Evolutionary conservation across 495 filamentous ascomycete species (phyloP), one percentile per base, ranked within the genome.

Genomic region (Hypoxylon fragiforme): DNA sequence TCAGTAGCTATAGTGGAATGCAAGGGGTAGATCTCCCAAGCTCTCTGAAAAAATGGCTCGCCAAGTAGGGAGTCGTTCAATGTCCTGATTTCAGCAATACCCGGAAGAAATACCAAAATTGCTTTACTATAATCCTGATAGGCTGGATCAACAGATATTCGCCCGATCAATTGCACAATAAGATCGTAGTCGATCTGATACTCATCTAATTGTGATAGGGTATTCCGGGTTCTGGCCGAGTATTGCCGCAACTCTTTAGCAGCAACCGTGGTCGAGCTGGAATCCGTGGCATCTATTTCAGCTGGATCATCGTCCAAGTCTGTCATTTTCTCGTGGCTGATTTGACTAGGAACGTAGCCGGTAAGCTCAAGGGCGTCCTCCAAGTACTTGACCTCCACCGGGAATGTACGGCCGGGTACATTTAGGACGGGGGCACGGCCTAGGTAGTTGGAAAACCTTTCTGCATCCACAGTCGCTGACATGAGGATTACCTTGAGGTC

Each of bases 1-100:
- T 97, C 94, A 45, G 85, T 95, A n/a, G 92, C 87, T 63, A 98
- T 95, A 1, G 87, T 90, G 1, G 92, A 97, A 69, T 98, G 94
- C 30, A 97, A 78, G 2, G 89, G 85, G 69, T 95, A 88, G 11
- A 97, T 77, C 39, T 87, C 80, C 91, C 91, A 97, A 42, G 67
- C 66, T 3, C 69, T 66, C 13, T 82, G 77, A 69, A 96, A 95
- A 2, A 74, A 71, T 1, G 82, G 81, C 59, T 94, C 84, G 1
- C 85, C 81, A 3, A 85, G 60, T 8, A 98, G 75, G 60, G 92
- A 83, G 54, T 95, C 89, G 65, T 95, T 91, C 31, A 97, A 69
- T 19, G 86, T 83, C 49, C 92, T 80, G 57, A 98, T 98, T 65
- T 98, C 94, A 12, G 86, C 91, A 59, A 97, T 88, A 57, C 94